phyloP scores from a whole-genome alignment of 345 rosid species.

The Cardamine chenopodiifolia region DNA sequence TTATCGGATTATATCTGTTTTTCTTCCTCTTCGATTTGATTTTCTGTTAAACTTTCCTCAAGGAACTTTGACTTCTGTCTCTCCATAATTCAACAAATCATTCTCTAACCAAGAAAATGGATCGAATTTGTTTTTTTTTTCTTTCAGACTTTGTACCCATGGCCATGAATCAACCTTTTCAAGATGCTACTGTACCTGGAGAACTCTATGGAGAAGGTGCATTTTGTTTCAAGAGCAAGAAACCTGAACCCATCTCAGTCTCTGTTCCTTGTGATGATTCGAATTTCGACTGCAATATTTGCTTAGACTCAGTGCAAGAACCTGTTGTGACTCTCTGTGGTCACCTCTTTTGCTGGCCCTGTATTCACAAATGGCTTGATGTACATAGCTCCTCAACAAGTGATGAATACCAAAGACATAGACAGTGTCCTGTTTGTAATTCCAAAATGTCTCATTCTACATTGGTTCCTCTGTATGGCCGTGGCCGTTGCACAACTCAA shows the following conservation, averaged over 20 bases:
- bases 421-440: conserved; percentile 93
- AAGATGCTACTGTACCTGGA: conserved; percentile 41
- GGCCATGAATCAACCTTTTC: conserved; percentile 44
- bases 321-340: conserved; percentile 93
- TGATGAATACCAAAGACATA: conserved; percentile 46
- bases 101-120: background rate
- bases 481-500: conserved; percentile 48
- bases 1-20: conserved; percentile 7
- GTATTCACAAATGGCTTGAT: conserved; percentile 90
- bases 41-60: background rate
- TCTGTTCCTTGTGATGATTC: conserved; percentile 41
- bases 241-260: conserved; percentile 22
- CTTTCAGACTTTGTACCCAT: conserved; percentile 39
- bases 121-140: background rate
- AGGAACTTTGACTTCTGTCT: conserved; percentile 4
- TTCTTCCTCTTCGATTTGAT: conserved; percentile 1
- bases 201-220: conserved; percentile 45
- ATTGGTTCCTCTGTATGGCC: conserved; percentile 80
- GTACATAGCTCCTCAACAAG: conserved; percentile 43
- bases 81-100: background rate
- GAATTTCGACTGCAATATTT: conserved; percentile 78
- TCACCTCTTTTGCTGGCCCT: conserved; percentile 96
- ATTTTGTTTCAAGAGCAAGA: conserved; percentile 37
- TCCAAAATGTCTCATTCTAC: conserved; percentile 67
- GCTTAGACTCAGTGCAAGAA: conserved; percentile 76